Base-by-base conservation (phyloP, 2,329 filamentous ascomycete species). In the Trichoderma harzianum region DNA sequence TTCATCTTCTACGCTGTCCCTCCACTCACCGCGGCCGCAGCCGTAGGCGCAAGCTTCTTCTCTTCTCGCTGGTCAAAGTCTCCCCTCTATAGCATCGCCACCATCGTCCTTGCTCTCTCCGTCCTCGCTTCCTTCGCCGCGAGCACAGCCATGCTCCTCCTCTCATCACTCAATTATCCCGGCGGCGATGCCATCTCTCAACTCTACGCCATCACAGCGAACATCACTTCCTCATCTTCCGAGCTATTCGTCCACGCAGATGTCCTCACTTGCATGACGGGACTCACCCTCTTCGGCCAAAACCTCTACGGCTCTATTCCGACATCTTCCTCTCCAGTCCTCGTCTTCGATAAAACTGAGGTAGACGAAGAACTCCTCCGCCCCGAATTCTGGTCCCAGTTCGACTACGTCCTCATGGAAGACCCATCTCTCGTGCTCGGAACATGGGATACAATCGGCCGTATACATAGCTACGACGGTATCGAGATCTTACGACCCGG, bases 1-100 rank as follows among this genome's bases (percentile, higher is more conserved):
- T 99, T 99, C 84, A 91, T 99, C 76, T 90, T 98, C 77, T 98
- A 98, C 82, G 87, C 90, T 67, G 86, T 97, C 28, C 96, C 96
- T 0, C 86, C 91, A 0, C 84, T 98, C 34, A 97, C 95, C 0
- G 92, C 91, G 12, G 88, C 91, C 3, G 91, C 94, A 0, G 91
- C 93, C 3, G 86, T 93, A 5, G 91, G 90, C 24, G 93, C 94
- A 16, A 88, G 89, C 70, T 91, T 90, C 80, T 83, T 97, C 74
- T 92, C 89, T 82, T 86, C 84, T 1, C 90, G 91, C 53, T 84
- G 88, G n/a, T 78, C 83, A 6, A 95, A 94, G 78, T 88, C 87
- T 1, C 18, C 84, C 3, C 32, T 88, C 39, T 90, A 91, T 77
- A 78, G 82, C 6, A 62, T 91, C 1, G 80, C 89, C 10, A 88